phyloP scores from a whole-genome alignment of 495 filamentous ascomycete genomes.

The Talaromyces stipitatus region DNA sequence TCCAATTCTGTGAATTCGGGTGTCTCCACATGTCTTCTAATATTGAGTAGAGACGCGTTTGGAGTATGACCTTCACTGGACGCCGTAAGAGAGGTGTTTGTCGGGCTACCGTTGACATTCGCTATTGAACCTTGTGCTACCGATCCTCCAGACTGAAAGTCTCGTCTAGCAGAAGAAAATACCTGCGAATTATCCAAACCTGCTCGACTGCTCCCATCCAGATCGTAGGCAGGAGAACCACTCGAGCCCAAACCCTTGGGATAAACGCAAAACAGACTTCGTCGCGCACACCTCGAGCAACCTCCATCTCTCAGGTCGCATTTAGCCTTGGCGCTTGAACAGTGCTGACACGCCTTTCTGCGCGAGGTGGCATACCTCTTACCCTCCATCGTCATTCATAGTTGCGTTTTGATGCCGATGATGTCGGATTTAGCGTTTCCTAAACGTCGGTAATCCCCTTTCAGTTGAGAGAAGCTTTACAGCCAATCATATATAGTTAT shows the following conservation, averaged over 20 bases:
- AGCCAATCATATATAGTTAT: too few species aligned
- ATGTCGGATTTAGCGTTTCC: too few species aligned
- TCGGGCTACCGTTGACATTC: neutral
- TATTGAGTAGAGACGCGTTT: neutral
- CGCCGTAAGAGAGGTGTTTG: neutral
- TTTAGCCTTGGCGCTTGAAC: constrained; percentile 31
- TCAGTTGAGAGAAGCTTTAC: too few species aligned
- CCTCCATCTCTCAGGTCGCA: constrained; percentile 27
- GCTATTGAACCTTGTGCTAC: neutral
- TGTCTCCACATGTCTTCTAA: neutral
- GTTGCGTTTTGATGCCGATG: neutral
- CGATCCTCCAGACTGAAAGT: neutral
- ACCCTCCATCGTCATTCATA: constrained; percentile 18
- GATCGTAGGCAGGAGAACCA: neutral
- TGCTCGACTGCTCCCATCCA: neutral
- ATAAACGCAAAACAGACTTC: constrained; percentile 14
- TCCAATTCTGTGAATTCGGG: constrained; percentile 19
- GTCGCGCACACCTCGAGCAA: constrained; percentile 26
- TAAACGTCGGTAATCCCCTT: too few species aligned
- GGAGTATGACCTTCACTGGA: neutral
- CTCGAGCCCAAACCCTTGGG: neutral
- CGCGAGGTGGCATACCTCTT: constrained; percentile 32
- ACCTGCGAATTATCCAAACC: neutral
- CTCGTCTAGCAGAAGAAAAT: neutral
- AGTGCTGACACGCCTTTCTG: constrained; percentile 37